Percentiles rank a stretch among this genome's conserved stretches.
phyloP scores from a whole-genome alignment of 2,329 filamentous ascomycete species.

The Neonectria coccinea region DNA sequence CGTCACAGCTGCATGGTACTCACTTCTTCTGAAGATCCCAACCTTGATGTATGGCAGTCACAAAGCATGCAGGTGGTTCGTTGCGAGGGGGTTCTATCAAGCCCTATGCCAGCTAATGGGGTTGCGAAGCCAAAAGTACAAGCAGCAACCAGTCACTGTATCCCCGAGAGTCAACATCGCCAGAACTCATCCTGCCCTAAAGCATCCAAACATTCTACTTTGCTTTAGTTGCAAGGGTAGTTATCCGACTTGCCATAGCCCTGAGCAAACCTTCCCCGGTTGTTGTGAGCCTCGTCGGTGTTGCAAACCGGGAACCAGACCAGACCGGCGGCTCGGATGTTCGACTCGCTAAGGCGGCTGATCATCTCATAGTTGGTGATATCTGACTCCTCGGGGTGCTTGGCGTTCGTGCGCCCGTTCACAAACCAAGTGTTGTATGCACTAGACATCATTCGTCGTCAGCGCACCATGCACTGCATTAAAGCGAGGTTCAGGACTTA shows the following conservation, averaged over 20 bases:
- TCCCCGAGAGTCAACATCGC: background rate
- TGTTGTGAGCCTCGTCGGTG: slow-evolving; percentile 14
- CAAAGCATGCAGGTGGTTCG: background rate
- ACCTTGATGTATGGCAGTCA: background rate
- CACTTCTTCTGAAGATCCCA: background rate
- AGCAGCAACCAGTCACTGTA: background rate
- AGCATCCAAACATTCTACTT: background rate
- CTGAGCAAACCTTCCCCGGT: slow-evolving; percentile 6
- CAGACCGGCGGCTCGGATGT: slow-evolving; percentile 13
- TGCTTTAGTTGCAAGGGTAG: slow-evolving; percentile 23
- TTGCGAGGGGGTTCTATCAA: background rate
- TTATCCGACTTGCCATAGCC: slow-evolving; percentile 7
- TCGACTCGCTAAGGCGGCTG: background rate
- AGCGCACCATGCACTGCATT: background rate
- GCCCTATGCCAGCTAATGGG: background rate
- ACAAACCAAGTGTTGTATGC: slow-evolving; percentile 11
- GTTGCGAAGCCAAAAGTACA: background rate
- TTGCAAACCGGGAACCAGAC: slow-evolving; percentile 6
- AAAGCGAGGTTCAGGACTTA: background rate
- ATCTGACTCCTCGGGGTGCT: slow-evolving; percentile 1
- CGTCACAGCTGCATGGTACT: background rate
- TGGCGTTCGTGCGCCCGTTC: slow-evolving; percentile 10
- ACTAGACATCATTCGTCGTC: background rate
- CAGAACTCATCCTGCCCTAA: background rate
- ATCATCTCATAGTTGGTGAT: slow-evolving; percentile 11